A percentile compares a stretch with the other conserved stretches of the same genome.
Conservation (phyloP, 2,329 filamentous ascomycete genomes). For the Cryphonectria nitschkei region DNA sequence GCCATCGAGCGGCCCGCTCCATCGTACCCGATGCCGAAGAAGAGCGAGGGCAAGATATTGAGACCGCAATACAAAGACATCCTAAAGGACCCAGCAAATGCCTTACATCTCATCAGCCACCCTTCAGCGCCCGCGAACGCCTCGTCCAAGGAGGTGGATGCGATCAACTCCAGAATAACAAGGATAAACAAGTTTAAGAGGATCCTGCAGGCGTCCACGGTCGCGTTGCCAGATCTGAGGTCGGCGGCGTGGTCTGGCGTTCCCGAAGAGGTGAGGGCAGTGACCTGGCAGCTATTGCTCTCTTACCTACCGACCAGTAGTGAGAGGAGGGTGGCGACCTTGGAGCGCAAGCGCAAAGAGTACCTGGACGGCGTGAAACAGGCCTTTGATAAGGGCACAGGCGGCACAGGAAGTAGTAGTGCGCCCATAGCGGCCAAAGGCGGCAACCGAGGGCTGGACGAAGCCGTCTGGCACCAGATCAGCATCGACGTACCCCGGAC, state of each 20-base stretch:
- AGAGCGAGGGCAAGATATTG: conserved; percentile 91
- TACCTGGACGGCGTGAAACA: conserved; percentile 89
- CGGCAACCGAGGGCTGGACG: conserved; percentile 71
- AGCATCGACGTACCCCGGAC: conserved; percentile 97
- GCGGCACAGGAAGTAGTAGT: conserved; percentile 41
- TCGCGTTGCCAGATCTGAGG: conserved; percentile 81
- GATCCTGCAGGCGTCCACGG: conserved; percentile 88
- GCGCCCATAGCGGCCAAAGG: conserved; percentile 25
- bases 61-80: conserved; percentile 98
- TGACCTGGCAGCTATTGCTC: conserved; percentile 97
- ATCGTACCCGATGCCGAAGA: conserved; percentile 85
- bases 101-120: conserved; percentile 91
- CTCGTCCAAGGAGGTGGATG: conserved; percentile 80
- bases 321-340: conserved; percentile 83
- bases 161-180: conserved; percentile 82
- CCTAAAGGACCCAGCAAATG: conserved; percentile 85
- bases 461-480: conserved; percentile 99
- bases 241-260: conserved; percentile 92
- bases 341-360: conserved; percentile 94
- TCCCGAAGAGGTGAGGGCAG: conserved; percentile 91
- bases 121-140: conserved; percentile 74
- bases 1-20: conserved; percentile 84
- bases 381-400: conserved; percentile 66
- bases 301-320: conserved; percentile 97
- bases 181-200: conserved; percentile 99